These are phyloP conservation scores for Dimocarpus longan DNA, from an alignment of 345 rosid genomes.

Conservation along the genomic window DNA sequence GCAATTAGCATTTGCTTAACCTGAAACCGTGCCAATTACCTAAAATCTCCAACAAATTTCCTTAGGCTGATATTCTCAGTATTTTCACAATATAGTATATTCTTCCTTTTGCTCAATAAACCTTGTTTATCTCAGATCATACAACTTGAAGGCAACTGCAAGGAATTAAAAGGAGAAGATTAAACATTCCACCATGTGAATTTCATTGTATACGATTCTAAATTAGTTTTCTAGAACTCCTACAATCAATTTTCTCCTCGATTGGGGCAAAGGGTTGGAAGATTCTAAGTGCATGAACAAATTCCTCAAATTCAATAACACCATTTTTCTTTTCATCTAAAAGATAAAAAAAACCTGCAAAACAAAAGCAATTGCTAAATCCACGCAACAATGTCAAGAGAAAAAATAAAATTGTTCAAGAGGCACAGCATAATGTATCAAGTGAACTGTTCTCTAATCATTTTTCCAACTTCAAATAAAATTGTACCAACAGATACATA, in stretches of 20 bases:
- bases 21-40: conserved; percentile 35
- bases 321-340: conserved; percentile 88
- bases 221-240: conserved; percentile 30
- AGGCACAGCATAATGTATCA: no score
- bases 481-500: no score
- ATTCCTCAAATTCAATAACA: conserved; percentile 87
- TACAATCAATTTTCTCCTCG: conserved; percentile 83
- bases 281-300: conserved; percentile 67
- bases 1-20: conserved; percentile 87
- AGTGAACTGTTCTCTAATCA: no score
- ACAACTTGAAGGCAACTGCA: conserved; percentile 91
- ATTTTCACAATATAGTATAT: not conserved
- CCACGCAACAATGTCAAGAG: not conserved
- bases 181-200: not conserved
- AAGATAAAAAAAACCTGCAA: conserved; percentile 62
- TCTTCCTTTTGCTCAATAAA: conserved; percentile 95
- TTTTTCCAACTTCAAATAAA: no score
- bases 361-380: not conserved
- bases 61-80: not conserved
- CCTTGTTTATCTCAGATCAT: no score
- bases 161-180: conserved; percentile 9
- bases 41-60: not conserved
- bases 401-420: not conserved
- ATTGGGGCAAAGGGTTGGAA: conserved; percentile 79
- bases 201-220: not conserved